Percentiles rank a stretch among this genome's conserved stretches.
Conservation (phyloP, 768 basidiomycete genomes). For the Strobilomyces echinocephalus region DNA sequence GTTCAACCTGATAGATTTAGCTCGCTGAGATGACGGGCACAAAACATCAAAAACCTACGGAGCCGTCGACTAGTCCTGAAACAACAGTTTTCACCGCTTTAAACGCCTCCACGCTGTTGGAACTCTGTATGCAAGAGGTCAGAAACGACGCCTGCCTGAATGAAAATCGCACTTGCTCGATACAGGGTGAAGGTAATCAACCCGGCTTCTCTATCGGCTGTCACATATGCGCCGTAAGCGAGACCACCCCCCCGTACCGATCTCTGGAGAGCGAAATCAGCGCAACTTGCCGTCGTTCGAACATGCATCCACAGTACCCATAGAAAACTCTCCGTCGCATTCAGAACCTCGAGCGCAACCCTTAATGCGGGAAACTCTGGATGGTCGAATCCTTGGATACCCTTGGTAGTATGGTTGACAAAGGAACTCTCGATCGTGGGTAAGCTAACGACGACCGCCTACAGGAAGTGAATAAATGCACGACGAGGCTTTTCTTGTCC, state of each 20-base stretch:
- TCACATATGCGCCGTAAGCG: constrained; percentile 85
- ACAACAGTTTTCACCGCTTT: constrained; percentile 76
- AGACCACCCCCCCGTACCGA: constrained; percentile 92
- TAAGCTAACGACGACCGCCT: constrained; percentile 85
- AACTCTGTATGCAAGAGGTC: constrained; percentile 50
- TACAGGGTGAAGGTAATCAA: constrained; percentile 73
- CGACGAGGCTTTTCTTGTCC: neutral
- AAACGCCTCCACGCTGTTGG: constrained; percentile 74
- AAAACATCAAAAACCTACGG: constrained; percentile 43
- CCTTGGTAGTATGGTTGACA: constrained; percentile 70
- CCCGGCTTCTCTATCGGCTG: constrained; percentile 74
- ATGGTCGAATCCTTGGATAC: constrained; percentile 74
- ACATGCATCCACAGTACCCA: constrained; percentile 54
- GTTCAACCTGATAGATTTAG: constrained; percentile 51
- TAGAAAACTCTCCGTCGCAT: constrained; percentile 90
- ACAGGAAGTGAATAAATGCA: neutral
- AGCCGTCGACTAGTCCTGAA: constrained; percentile 72
- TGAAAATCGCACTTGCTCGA: constrained; percentile 45
- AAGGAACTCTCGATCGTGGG: constrained; percentile 95
- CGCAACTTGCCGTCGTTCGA: neutral
- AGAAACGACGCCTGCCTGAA: neutral
- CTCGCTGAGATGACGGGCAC: neutral
- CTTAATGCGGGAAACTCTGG: constrained; percentile 81
- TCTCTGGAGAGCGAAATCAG: constrained; percentile 42
- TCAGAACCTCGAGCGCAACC: constrained; percentile 82